Percentiles rank a stretch among this genome's conserved stretches.
Conservation (phyloP, 2,329 filamentous ascomycete genomes). For the Ciborinia camelliae region DNA sequence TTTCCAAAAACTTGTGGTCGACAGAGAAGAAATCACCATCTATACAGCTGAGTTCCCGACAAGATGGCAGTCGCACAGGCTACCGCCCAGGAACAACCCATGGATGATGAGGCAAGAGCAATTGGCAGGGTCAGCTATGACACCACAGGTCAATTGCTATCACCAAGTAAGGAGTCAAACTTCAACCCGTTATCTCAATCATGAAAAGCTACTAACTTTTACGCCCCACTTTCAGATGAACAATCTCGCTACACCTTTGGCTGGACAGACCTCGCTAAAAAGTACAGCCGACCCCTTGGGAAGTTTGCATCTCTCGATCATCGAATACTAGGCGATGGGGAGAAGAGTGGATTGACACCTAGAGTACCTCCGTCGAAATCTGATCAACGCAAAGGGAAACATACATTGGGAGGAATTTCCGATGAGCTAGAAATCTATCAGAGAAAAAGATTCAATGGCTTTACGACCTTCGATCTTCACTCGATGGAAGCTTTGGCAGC, state of each 20-base stretch:
- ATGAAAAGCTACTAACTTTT: not conserved
- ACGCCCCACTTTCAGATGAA: not conserved
- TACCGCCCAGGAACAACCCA: not conserved
- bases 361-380: not conserved
- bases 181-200: not conserved
- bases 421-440: not conserved
- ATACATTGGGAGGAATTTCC: not conserved
- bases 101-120: not conserved
- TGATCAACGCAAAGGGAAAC: not conserved
- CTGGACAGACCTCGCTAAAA: not conserved
- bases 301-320: conserved; percentile 4
- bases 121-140: conserved; percentile 6
- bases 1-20: not conserved
- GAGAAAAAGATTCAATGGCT: conserved; percentile 1
- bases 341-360: conserved; percentile 4
- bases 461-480: not conserved
- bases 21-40: not conserved
- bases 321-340: not conserved
- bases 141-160: conserved; percentile 15
- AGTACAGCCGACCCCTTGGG: not conserved
- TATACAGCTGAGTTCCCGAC: not conserved
- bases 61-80: not conserved
- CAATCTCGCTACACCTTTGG: not conserved
- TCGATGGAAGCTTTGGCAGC: not conserved
- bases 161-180: not conserved